Percentiles rank a stretch among this genome's conserved stretches.
Evolutionary conservation across 257 asterid genomes (phyloP).

Genomic region (Primulina eburnea): DNA sequence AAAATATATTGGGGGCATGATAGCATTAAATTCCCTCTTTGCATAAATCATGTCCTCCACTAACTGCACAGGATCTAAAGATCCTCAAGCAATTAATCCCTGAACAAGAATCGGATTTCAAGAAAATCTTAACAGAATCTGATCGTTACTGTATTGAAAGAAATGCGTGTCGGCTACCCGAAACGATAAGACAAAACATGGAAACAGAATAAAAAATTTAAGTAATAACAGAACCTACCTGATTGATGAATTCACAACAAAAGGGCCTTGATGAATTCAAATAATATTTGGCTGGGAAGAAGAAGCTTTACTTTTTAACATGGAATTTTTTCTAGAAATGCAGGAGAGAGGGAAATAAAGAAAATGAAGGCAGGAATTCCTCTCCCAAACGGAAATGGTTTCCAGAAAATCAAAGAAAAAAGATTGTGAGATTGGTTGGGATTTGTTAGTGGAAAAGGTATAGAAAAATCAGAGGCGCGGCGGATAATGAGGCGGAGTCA

Average conservation of each 20-base stretch:
- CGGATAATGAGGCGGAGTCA: conserved; percentile 29
- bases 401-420: neutral
- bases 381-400: neutral
- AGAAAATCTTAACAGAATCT: neutral
- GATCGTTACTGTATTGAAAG: neutral
- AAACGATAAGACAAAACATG: neutral
- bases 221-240: conserved; percentile 9
- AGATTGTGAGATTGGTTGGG: conserved; percentile 6
- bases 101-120: too few species aligned
- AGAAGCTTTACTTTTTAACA: neutral
- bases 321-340: neutral
- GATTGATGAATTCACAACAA: neutral
- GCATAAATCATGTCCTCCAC: neutral
- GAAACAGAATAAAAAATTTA: neutral
- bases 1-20: neutral
- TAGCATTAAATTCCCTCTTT: neutral
- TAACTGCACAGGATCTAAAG: neutral
- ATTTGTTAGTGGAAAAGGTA: neutral
- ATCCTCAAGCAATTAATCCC: neutral
- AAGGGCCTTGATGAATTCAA: conserved; percentile 14
- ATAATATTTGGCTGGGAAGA: neutral
- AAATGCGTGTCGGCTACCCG: conserved; percentile 10
- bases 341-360: conserved; percentile 18
- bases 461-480: conserved; percentile 28
- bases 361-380: neutral